phyloP scores from a whole-genome alignment of 768 basidiomycete species.

The Lactarius hatsudake region DNA sequence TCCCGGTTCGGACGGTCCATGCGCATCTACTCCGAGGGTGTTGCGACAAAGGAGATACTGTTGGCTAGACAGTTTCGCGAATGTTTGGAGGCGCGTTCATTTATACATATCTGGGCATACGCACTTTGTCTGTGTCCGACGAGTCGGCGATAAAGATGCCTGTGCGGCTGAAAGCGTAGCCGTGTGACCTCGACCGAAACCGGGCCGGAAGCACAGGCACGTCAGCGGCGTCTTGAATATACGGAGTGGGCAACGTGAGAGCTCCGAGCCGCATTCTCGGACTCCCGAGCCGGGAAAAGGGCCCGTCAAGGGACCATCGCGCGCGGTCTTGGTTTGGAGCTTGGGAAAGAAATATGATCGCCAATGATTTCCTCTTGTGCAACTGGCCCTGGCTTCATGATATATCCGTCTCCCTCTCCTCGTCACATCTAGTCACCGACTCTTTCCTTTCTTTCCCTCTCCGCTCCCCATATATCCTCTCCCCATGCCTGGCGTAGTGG shows the following conservation, averaged over 20 bases:
- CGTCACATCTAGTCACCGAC: conserved; percentile 1
- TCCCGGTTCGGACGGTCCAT: neutral
- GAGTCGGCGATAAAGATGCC: conserved; percentile 16
- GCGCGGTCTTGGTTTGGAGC: neutral
- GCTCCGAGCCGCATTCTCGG: conserved; percentile 6
- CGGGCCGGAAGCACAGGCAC: neutral
- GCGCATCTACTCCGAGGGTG: neutral
- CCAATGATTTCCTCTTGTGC: conserved; percentile 24
- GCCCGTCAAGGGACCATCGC: neutral
- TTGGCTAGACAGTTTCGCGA: conserved; percentile 3
- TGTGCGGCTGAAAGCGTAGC: conserved; percentile 1
- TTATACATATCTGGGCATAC: conserved; percentile 24
- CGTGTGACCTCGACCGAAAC: conserved; percentile 2
- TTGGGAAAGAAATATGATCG: conserved; percentile 27
- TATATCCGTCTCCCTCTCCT: conserved; percentile 17
- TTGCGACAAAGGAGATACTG: neutral
- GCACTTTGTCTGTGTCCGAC: conserved; percentile 14
- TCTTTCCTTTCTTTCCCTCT: neutral
- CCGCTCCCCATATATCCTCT: neutral
- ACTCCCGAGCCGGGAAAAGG: conserved; percentile 7
- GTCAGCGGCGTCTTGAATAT: conserved; percentile 8
- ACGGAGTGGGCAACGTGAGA: conserved; percentile 3
- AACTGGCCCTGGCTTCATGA: conserved; percentile 9
- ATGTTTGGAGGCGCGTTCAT: conserved; percentile 19
- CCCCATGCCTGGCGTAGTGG: conserved; percentile 25